phyloP scores from a whole-genome alignment of 139 green algal genomes.

The Chlamydomonas eustigma region DNA sequence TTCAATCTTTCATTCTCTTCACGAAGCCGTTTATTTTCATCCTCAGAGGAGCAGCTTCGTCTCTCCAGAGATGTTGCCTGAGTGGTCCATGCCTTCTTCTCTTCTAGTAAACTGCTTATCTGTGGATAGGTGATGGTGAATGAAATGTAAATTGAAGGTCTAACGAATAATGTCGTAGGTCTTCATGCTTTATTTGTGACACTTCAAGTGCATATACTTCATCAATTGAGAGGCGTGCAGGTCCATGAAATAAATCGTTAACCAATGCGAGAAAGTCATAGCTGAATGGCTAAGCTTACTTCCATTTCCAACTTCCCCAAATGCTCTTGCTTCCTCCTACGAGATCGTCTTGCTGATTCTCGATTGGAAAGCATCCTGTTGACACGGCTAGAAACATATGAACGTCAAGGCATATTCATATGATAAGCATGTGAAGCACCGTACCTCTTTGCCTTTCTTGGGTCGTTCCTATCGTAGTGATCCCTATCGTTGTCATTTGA shows the following conservation, averaged over 20 bases:
- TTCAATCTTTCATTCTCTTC: conserved; percentile 51
- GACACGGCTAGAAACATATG: not conserved
- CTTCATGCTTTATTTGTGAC: too few species aligned
- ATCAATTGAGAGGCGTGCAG: too few species aligned
- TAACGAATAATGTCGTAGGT: too few species aligned
- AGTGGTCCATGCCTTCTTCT: not conserved
- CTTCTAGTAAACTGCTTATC: conserved; percentile 1
- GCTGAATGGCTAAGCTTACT: too few species aligned
- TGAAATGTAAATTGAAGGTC: too few species aligned
- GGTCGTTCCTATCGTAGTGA: not conserved
- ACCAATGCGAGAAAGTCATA: too few species aligned
- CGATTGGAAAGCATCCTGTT: conserved; percentile 85
- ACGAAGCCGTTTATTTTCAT: conserved; percentile 39
- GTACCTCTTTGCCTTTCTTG: not conserved
- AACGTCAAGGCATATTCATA: too few species aligned
- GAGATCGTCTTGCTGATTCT: conserved; percentile 77
- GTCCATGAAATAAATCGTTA: too few species aligned
- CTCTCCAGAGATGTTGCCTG: not conserved
- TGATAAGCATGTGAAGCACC: not conserved
- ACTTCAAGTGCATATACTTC: too few species aligned
- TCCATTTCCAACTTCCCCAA: conserved; percentile 7
- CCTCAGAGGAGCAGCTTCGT: conserved; percentile 6
- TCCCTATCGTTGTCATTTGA: conserved; percentile 2
- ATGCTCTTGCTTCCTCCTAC: conserved; percentile 85
- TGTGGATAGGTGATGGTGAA: too few species aligned